Evolutionary conservation across 345 rosid species (phyloP).

Genomic region (Pelargonium nanum): DNA sequence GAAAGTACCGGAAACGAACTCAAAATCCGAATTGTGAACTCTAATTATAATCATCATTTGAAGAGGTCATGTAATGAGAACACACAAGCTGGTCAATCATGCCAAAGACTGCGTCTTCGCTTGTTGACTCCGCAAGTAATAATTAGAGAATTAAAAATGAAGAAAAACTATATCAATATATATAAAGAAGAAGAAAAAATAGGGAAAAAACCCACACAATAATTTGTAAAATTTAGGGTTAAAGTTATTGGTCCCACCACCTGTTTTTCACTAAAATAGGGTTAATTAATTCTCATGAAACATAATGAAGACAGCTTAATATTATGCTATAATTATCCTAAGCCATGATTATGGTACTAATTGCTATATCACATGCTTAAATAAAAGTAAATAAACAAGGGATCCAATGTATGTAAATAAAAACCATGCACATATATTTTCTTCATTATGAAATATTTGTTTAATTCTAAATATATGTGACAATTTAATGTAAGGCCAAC

Average conservation of each 20-base stretch:
- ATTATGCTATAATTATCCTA: not conserved
- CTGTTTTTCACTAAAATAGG: not conserved
- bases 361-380: not conserved
- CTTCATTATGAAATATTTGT: too few species aligned
- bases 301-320: not conserved
- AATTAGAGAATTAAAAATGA: not conserved
- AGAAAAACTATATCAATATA: not conserved
- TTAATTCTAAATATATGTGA: too few species aligned
- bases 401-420: not conserved
- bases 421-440: too few species aligned
- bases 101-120: constrained; percentile 25
- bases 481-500: too few species aligned
- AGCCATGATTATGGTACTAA: not conserved
- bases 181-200: not conserved
- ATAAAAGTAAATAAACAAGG: not conserved
- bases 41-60: constrained; percentile 15
- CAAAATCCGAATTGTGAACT: too few species aligned
- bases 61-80: too few species aligned
- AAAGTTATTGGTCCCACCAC: not conserved
- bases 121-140: constrained; percentile 50
- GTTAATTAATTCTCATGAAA: not conserved
- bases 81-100: constrained; percentile 40
- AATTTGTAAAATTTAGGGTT: not conserved
- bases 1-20: too few species aligned
- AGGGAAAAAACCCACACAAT: not conserved